Conservation (phyloP, 345 rosid genomes). For the Isatis tinctoria region DNA sequence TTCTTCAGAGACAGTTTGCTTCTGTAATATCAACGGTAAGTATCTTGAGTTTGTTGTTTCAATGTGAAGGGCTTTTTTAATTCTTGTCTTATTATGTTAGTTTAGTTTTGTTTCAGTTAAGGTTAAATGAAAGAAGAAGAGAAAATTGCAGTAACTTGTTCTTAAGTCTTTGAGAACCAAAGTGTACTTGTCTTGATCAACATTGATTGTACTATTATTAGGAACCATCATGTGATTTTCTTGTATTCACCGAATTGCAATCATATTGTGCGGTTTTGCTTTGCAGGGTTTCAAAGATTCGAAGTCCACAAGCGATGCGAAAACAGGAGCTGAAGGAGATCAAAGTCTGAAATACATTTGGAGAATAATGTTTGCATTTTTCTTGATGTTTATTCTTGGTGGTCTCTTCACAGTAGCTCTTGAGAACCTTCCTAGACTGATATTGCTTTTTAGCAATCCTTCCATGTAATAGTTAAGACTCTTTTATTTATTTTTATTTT, state of each 20-base stretch:
- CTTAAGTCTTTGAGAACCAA: too few relatives aligned
- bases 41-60: not conserved
- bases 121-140: too few relatives aligned
- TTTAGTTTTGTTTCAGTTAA: too few relatives aligned
- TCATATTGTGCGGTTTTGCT: not conserved
- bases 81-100: not conserved
- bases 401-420: constrained; percentile 63
- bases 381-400: constrained; percentile 63
- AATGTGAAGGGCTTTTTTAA: too few relatives aligned
- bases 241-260: not conserved
- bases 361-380: constrained; percentile 63
- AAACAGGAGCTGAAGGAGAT: constrained; percentile 12
- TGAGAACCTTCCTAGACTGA: constrained; percentile 67
- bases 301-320: not conserved
- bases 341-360: constrained; percentile 38
- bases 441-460: constrained; percentile 45
- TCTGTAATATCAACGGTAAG: not conserved
- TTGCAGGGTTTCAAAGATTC: constrained; percentile 37
- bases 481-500: not conserved
- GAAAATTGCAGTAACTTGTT: too few relatives aligned
- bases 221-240: not conserved
- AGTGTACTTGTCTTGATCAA: too few relatives aligned
- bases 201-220: too few relatives aligned
- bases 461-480: constrained; percentile 21
- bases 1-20: not conserved